phyloP scores from a whole-genome alignment of 169 alveolate genomes.

The Plasmodium knowlesi region DNA sequence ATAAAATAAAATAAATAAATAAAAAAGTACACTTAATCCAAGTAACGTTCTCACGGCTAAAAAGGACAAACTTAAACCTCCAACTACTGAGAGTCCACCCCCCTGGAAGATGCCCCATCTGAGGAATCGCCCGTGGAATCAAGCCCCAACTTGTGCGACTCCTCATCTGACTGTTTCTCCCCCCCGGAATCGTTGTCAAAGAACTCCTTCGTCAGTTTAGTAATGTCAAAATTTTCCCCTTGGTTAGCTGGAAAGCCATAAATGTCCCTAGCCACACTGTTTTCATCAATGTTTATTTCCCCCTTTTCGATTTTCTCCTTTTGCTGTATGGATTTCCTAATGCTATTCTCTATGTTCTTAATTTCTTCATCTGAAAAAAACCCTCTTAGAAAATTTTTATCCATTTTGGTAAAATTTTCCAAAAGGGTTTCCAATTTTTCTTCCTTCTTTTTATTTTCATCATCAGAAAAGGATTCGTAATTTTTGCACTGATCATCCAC shows the following conservation, averaged over 20 bases:
- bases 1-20: background rate
- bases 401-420: slow-evolving; percentile 75
- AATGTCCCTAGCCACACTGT: slow-evolving; percentile 1
- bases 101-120: slow-evolving; percentile 48
- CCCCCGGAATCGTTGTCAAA: slow-evolving; percentile 34
- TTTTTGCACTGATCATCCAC: slow-evolving; percentile 73
- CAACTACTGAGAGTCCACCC: slow-evolving; percentile 29
- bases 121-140: slow-evolving; percentile 3
- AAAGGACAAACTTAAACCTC: background rate
- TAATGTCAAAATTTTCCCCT: slow-evolving; percentile 46
- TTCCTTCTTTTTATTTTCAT: slow-evolving; percentile 53
- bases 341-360: slow-evolving; percentile 53
- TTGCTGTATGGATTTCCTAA: slow-evolving; percentile 36
- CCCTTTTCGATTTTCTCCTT: slow-evolving; percentile 68
- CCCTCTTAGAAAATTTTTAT: slow-evolving; percentile 46
- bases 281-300: slow-evolving; percentile 19
- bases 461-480: slow-evolving; percentile 43
- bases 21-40: background rate
- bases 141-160: background rate
- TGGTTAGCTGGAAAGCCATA: background rate
- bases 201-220: slow-evolving; percentile 50
- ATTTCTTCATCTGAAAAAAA: slow-evolving; percentile 75
- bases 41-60: background rate
- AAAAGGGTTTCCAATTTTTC: slow-evolving; percentile 73
- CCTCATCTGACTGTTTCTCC: background rate